Percentiles rank a stretch among this genome's conserved stretches.
phyloP scores from a whole-genome alignment of 371 early-diverging fungal species.

The Syncephalis fuscata region DNA sequence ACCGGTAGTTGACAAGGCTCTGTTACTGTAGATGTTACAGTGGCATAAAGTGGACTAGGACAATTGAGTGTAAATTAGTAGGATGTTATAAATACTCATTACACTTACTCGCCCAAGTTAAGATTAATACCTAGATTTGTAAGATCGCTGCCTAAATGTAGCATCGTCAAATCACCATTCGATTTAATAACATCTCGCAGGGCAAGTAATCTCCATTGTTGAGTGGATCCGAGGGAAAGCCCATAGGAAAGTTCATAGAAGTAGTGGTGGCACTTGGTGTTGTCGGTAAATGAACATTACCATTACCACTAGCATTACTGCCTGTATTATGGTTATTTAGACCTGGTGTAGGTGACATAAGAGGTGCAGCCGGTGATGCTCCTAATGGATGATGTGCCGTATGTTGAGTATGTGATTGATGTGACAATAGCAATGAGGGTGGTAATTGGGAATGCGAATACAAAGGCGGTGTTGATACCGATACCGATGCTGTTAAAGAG shows the following conservation, averaged over 20 bases:
- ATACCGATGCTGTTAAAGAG: no score
- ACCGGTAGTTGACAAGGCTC: slow-evolving; percentile 24
- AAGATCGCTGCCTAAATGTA: slow-evolving; percentile 59
- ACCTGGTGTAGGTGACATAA: no score
- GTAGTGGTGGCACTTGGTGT: neutral
- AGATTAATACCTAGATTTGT: slow-evolving; percentile 64
- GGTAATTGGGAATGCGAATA: no score
- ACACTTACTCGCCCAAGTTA: slow-evolving; percentile 42
- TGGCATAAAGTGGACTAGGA: slow-evolving; percentile 46
- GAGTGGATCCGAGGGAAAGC: no score
- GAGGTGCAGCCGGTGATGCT: no score
- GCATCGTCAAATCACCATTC: slow-evolving; percentile 46
- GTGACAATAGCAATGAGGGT: no score
- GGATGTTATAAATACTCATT: neutral
- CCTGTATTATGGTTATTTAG: no score
- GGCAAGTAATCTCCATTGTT: no score
- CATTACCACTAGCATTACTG: no score
- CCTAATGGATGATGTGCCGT: no score
- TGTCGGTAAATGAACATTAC: neutral
- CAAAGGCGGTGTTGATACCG: no score
- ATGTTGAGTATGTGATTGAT: no score
- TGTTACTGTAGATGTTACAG: slow-evolving; percentile 71
- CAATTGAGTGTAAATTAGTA: neutral
- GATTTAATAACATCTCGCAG: slow-evolving; percentile 4
- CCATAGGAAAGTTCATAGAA: neutral